Evolutionary conservation across 176 grass and related monocot genomes (phyloP), one percentile per base, ranked within the genome.

Genomic region (Cenchrus fungigraminus): DNA sequence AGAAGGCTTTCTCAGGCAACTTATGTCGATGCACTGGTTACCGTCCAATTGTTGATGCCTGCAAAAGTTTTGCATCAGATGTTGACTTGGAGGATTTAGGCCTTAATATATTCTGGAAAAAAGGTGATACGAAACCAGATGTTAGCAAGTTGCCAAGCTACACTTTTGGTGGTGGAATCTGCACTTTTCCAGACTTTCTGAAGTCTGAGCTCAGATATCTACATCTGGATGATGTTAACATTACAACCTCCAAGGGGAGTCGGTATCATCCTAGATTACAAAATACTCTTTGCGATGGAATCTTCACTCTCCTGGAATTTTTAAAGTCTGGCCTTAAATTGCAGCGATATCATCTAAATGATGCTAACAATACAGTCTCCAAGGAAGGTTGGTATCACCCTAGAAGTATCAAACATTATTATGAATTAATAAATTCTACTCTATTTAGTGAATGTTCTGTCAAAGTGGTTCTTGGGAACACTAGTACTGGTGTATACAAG

Each of bases 11-110:
- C 81, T 83, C 87, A 3, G 90, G 93, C 6, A 94, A 94, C 83
- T 64, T 94, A 31, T 94, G 92, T 15, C 78, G 93, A 73, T 95
- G 93, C 51, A 95, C 93, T 6, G 93, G 93, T n/a, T 94, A 94
- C 66, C 31, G 90, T 29, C 84, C 90, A 4, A 85, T 94, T 28
- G 73, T 91, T 69, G 90, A 94, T 83, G 89, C 87, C 29, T 94
- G 90, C 78, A 94, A 92, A 86, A 94, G 92, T 72, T 94, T 94
- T 87, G 87, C 92, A 60, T 88, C 81, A 34, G 78, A 90, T 85
- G 90, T 92, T 34, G 92, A 94, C 72, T 76, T 94, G 58, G 89
- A 94, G 68, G 92, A 94, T 88, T 78, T 94, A 45, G 92, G 90
- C 37, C 86, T 94, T 34, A 94, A 94, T 56, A 59, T 79, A 71